Evolutionary conservation across 768 basidiomycete species (phyloP), one percentile per base, ranked within the genome.

Genomic region (Lentinus brumalis): DNA sequence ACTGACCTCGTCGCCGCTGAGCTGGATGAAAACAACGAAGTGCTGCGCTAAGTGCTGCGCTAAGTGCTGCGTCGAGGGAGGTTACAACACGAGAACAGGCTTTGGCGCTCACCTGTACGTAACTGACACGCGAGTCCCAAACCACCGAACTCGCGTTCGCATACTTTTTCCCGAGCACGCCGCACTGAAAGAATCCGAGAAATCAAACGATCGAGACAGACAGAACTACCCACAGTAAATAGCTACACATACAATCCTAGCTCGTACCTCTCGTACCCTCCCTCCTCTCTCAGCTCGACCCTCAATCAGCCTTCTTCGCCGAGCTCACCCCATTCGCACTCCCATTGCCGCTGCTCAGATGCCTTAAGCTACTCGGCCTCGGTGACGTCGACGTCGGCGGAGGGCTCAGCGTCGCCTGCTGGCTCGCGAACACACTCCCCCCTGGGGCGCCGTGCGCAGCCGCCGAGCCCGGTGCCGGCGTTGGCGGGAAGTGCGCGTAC

Each of bases 401-500:
- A 30, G 57, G 42, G 38, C 59, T 51, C 35, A 35, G 35, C 6
- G 35, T 35, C 4, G 57, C 60, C 29, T 69, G 67, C 57, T 63
- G 66, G 6, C 62, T 56, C 12, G 67, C 61, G 56, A 69, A 70
- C 47, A 29, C 50, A 29, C 60, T 56, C 21, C 53, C 50, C 4
- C 55, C 61, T 1, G 60, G 59, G 26, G 26, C 68, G 61, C 67
- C n/a, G 73, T 66, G 39, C 68, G 46, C 9, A 26, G 21, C 30
- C 53, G 53, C 53, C 14, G 41, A 44, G 7, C 11, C 53, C 41
- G 53, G 53, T 15, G 15, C 71, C 3, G 75, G 76, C 50, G 75
- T 75, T 1, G 73, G 75, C 18, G 75, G 76, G 71, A 78, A 76
- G 49, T 73, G 67, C 18, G 66, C 59, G 59, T 72, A 74, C 40